phyloP scores from a whole-genome alignment of 2,329 filamentous ascomycete species.

The Claviceps africana region DNA sequence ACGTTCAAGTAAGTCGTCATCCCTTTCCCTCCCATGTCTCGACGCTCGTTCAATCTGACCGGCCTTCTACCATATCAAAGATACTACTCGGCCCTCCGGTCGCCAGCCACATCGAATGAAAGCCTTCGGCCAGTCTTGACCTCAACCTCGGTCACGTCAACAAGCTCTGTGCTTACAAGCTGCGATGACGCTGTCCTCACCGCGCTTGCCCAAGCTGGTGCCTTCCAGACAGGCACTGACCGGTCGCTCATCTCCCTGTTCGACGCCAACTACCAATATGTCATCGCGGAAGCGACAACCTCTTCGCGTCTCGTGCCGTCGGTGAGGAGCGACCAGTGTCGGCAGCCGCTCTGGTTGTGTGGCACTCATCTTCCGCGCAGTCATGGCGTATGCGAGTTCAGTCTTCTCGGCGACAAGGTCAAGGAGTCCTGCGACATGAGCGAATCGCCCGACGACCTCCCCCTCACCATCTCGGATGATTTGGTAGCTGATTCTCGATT shows the following conservation, averaged over 20 bases:
- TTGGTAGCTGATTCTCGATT: conserved; percentile 20
- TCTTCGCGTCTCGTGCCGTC: conserved; percentile 22
- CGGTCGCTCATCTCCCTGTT: conserved; percentile 37
- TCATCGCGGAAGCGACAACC: conserved; percentile 36
- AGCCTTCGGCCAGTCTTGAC: not conserved
- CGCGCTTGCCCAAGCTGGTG: conserved; percentile 34
- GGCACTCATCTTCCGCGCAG: conserved; percentile 18
- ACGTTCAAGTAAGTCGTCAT: conserved; percentile 7
- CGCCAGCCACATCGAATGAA: not conserved
- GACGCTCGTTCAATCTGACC: not conserved
- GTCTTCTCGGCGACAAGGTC: not conserved
- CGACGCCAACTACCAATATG: conserved; percentile 30
- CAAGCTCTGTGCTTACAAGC: conserved; percentile 12
- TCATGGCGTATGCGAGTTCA: conserved; percentile 17
- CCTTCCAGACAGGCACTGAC: conserved; percentile 27
- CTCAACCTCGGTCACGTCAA: not conserved
- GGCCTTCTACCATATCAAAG: not conserved
- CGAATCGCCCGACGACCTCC: conserved; percentile 10
- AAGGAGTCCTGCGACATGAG: not conserved
- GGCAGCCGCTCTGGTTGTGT: conserved; percentile 15
- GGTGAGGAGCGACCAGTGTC: conserved; percentile 6
- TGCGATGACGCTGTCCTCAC: conserved; percentile 27
- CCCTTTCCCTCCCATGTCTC: conserved; percentile 1
- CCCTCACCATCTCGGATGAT: conserved; percentile 21
- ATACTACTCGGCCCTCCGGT: not conserved